Evolutionary conservation across 1,139 yeast species (phyloP).

Genomic region (Sugiyamaella xylanicola): DNA sequence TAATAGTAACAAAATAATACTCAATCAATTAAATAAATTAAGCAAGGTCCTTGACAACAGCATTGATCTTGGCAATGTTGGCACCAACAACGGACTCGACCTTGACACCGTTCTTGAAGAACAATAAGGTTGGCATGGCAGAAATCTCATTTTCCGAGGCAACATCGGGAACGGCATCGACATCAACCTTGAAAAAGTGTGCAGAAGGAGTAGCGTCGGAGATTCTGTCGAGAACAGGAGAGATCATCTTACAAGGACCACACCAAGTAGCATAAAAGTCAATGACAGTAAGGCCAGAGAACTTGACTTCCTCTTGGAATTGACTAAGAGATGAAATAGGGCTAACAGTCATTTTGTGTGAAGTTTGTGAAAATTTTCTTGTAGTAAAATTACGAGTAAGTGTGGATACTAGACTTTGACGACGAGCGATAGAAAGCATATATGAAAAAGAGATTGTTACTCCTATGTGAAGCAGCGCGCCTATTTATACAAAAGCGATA

Average conservation of each 20-base stretch:
- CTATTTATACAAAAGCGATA: conserved; percentile 5
- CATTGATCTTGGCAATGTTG: conserved; percentile 78
- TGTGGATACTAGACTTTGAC: conserved; percentile 10
- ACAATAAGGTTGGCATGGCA: conserved; percentile 88
- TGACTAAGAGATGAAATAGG: conserved; percentile 29
- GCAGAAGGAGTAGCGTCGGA: conserved; percentile 57
- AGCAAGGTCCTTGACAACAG: conserved; percentile 50
- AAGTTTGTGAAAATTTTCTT: conserved; percentile 19
- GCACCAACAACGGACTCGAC: conserved; percentile 83
- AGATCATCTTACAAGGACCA: conserved; percentile 95
- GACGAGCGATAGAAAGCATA: conserved; percentile 17
- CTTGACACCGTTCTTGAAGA: conserved; percentile 74
- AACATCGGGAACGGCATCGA: conserved; percentile 72
- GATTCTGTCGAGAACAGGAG: conserved; percentile 85
- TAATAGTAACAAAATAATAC: background rate
- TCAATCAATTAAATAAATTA: conserved; percentile 15
- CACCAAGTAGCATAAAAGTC: conserved; percentile 97
- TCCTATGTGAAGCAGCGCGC: conserved; percentile 4
- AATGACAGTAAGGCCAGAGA: conserved; percentile 55
- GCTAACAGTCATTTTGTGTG: conserved; percentile 29
- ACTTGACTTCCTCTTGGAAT: conserved; percentile 31
- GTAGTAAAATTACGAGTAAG: conserved; percentile 4
- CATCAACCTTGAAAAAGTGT: conserved; percentile 81
- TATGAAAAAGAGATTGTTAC: background rate
- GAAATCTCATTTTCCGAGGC: conserved; percentile 74